A percentile compares a stretch with the other conserved stretches of the same genome.
These are phyloP conservation scores for Zanthoxylum bungeanum DNA, from an alignment of 345 rosid species.

Conservation along the genomic window DNA sequence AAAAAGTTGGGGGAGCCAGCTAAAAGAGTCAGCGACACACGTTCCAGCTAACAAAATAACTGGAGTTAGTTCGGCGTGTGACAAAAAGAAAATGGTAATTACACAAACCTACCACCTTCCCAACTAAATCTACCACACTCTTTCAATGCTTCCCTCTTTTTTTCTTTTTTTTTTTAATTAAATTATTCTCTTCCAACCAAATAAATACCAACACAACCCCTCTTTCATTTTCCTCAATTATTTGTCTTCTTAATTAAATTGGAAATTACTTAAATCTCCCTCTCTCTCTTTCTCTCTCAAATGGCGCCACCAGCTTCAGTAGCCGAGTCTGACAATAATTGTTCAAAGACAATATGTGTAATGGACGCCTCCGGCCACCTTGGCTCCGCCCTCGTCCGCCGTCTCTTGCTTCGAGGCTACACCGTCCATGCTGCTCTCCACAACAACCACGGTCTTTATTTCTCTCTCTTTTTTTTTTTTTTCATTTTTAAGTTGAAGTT, in stretches of 20 bases:
- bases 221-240: neutral
- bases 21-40: too few relatives aligned
- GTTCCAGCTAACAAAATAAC: too few relatives aligned
- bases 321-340: neutral
- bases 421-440: constrained; percentile 61
- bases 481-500: neutral
- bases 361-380: constrained; percentile 63
- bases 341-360: constrained; percentile 42
- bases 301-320: constrained; percentile 38
- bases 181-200: too few relatives aligned
- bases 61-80: too few relatives aligned
- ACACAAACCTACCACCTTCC: constrained; percentile 9
- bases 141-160: constrained; percentile 15
- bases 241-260: neutral
- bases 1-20: too few relatives aligned
- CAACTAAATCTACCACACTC: constrained; percentile 14
- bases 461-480: neutral
- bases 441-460: constrained; percentile 32
- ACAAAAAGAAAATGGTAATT: too few relatives aligned
- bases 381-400: constrained; percentile 43
- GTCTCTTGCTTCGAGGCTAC: constrained; percentile 48
- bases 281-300: neutral
- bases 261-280: neutral
- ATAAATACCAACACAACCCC: neutral
- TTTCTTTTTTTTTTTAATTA: neutral